phyloP scores from a whole-genome alignment of 2,329 filamentous ascomycete species.

The Aspergillus latus region DNA sequence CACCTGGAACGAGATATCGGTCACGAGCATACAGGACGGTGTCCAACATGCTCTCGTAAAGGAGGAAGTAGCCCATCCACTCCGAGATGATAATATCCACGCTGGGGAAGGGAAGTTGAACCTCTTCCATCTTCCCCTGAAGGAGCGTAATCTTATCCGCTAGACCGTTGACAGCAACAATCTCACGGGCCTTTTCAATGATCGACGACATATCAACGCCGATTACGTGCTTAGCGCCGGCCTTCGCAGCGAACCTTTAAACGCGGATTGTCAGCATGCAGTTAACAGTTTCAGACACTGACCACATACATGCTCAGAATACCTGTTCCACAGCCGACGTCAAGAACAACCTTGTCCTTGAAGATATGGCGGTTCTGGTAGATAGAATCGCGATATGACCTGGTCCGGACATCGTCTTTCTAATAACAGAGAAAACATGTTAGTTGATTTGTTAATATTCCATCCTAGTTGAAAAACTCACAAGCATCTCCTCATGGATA shows the following conservation, averaged over 20 bases:
- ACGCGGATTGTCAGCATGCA: slow-evolving; percentile 19
- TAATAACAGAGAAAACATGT: slow-evolving; percentile 39
- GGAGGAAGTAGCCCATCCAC: slow-evolving; percentile 99
- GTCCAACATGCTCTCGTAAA: slow-evolving; percentile 99
- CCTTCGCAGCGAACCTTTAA: slow-evolving; percentile 88
- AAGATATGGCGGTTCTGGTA: slow-evolving; percentile 94
- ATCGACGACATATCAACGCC: slow-evolving; percentile 99
- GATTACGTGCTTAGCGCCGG: slow-evolving; percentile 96
- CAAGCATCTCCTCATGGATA: slow-evolving; percentile 98
- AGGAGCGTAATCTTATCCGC: slow-evolving; percentile 94
- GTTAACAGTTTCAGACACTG: background rate
- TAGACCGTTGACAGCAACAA: slow-evolving; percentile 88
- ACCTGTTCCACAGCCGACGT: slow-evolving; percentile 94
- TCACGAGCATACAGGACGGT: slow-evolving; percentile 96
- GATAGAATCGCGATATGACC: slow-evolving; percentile 95
- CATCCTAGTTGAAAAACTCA: slow-evolving; percentile 48
- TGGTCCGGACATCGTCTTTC: slow-evolving; percentile 98
- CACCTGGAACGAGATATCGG: slow-evolving; percentile 80
- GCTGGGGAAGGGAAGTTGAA: slow-evolving; percentile 86
- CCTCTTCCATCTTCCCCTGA: slow-evolving; percentile 99
- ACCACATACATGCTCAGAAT: slow-evolving; percentile 89
- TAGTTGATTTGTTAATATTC: background rate
- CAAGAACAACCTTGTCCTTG: slow-evolving; percentile 89
- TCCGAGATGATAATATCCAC: slow-evolving; percentile 99
- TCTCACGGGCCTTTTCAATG: slow-evolving; percentile 96